Percentiles rank a stretch among this genome's conserved stretches.
Conservation (phyloP, 1,139 yeast genomes). For the Suhomyces coccinellae region DNA sequence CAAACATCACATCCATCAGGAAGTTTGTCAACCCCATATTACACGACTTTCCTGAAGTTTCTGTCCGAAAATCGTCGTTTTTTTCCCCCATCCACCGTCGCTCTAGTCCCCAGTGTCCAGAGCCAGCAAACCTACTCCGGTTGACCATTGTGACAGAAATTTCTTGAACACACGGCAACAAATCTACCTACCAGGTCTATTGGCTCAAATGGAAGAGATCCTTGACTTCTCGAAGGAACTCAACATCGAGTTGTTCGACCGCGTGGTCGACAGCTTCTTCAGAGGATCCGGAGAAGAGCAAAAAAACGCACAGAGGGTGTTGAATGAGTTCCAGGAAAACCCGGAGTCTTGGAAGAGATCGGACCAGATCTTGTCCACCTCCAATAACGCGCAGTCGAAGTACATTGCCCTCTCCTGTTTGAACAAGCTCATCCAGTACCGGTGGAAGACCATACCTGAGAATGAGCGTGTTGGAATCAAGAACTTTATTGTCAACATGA, state of each 20-base stretch:
- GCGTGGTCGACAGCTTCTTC: slow-evolving; percentile 84
- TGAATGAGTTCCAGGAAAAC: slow-evolving; percentile 89
- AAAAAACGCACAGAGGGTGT: slow-evolving; percentile 76
- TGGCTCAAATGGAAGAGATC: slow-evolving; percentile 69
- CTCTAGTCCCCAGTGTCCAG: not conserved
- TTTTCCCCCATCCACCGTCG: not conserved
- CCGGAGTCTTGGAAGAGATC: slow-evolving; percentile 97
- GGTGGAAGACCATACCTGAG: slow-evolving; percentile 91
- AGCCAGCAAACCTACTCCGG: not conserved
- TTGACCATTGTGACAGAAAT: not conserved
- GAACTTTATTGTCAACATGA: slow-evolving; percentile 90
- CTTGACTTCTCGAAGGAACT: slow-evolving; percentile 84
- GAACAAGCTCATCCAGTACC: slow-evolving; percentile 84
- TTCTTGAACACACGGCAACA: not conserved
- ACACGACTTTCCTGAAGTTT: not conserved
- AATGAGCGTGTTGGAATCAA: slow-evolving; percentile 88
- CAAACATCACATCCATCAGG: not conserved
- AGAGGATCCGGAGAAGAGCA: slow-evolving; percentile 80
- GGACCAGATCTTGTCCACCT: slow-evolving; percentile 80
- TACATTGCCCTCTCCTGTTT: slow-evolving; percentile 88
- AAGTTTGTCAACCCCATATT: not conserved
- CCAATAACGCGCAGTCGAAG: slow-evolving; percentile 82
- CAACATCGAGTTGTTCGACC: slow-evolving; percentile 78
- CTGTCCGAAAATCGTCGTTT: not conserved
- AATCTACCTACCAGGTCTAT: not conserved